Evolutionary conservation across 2,329 filamentous ascomycete genomes (phyloP).

Genomic region (Colletotrichum sp.): DNA sequence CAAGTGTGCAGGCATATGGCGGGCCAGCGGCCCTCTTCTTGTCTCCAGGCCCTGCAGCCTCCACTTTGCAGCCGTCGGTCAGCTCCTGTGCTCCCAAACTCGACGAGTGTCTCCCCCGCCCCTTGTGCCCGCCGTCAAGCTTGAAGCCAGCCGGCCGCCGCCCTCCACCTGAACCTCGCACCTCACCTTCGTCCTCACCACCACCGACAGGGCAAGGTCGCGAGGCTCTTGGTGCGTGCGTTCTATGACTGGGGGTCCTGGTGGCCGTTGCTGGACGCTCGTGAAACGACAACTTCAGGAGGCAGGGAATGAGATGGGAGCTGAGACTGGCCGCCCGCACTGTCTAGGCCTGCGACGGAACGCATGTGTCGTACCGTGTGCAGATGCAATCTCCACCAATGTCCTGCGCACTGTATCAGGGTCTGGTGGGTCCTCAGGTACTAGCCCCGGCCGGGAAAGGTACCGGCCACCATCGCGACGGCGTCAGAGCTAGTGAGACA

Average conservation of each 20-base stretch:
- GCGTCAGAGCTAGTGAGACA: constrained; percentile 9
- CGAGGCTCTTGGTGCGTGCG: constrained; percentile 6
- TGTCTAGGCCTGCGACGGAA: not conserved
- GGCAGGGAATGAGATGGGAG: constrained; percentile 12
- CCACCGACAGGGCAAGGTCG: constrained; percentile 17
- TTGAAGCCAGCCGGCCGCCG: not conserved
- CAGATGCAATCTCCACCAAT: not conserved
- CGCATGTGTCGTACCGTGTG: not conserved
- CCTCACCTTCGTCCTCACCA: constrained; percentile 5
- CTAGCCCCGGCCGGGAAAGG: constrained; percentile 3
- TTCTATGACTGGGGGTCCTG: constrained; percentile 10
- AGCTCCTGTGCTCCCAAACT: not conserved
- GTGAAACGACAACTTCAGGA: constrained; percentile 19
- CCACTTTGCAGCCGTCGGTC: not conserved
- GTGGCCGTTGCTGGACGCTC: constrained; percentile 18
- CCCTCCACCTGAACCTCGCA: not conserved
- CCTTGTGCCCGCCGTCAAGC: not conserved
- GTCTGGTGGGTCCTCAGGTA: constrained; percentile 5
- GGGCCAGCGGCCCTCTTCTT: not conserved
- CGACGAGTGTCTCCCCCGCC: not conserved
- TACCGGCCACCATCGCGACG: not conserved
- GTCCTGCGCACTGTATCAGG: constrained; percentile 9
- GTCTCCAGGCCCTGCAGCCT: constrained; percentile 3
- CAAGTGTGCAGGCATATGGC: not conserved
- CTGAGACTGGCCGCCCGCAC: not conserved